These are phyloP conservation scores for Leishmania mexicana DNA, from an alignment of 208 protist species.

Conservation along the genomic window DNA sequence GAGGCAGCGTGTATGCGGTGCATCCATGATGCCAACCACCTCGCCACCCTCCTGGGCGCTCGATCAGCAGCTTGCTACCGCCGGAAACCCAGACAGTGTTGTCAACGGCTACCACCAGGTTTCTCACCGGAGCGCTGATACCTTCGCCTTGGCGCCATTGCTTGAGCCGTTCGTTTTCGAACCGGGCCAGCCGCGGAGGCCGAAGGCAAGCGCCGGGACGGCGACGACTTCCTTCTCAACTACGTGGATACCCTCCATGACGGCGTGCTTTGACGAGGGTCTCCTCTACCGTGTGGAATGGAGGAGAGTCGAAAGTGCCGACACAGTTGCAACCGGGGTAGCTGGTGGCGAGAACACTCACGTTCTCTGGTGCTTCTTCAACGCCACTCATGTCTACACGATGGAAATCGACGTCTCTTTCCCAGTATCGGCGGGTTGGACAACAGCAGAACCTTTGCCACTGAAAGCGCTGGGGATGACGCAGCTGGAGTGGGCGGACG, in stretches of 20 bases:
- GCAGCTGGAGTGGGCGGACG: constrained; percentile 20
- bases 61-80: too few relatives aligned
- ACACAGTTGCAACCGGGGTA: not conserved
- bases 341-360: not conserved
- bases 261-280: constrained; percentile 25
- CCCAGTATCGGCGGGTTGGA: constrained; percentile 1
- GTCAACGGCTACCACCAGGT: not conserved
- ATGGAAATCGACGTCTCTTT: constrained; percentile 31
- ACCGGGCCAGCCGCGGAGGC: not conserved
- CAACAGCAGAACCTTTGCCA: not conserved
- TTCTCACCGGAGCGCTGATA: not conserved
- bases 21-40: not conserved
- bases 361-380: constrained; percentile 35
- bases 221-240: not conserved
- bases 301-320: not conserved
- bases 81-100: not conserved
- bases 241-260: constrained; percentile 21
- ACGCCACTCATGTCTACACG: constrained; percentile 21
- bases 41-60: not conserved
- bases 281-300: constrained; percentile 32
- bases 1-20: not conserved
- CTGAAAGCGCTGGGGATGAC: constrained; percentile 19
- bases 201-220: not conserved
- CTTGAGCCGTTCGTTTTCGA: constrained; percentile 2
- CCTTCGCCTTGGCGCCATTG: not conserved